Percentiles rank a stretch among this genome's conserved stretches.
Evolutionary conservation across 2,329 filamentous ascomycete species (phyloP).

Genomic region (Paecilomyces variotii): DNA sequence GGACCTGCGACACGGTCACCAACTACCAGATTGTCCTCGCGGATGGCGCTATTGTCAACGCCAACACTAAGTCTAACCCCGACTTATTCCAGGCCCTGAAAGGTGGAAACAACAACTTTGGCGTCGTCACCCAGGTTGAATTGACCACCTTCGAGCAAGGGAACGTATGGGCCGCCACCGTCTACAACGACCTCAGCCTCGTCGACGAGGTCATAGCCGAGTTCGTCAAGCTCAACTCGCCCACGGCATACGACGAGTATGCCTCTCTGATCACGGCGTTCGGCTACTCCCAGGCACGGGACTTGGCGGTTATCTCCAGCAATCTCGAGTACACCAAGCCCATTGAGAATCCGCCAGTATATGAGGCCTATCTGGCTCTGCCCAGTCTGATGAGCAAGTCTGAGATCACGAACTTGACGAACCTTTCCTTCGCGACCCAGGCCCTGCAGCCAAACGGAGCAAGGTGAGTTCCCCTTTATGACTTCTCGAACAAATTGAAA

Average conservation of each 20-base stretch:
- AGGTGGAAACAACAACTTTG: constrained; percentile 30
- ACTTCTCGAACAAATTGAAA: background rate
- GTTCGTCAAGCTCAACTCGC: constrained; percentile 1
- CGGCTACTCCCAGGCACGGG: background rate
- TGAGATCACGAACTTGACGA: background rate
- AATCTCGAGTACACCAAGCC: constrained; percentile 3
- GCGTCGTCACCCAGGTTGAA: constrained; percentile 22
- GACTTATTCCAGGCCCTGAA: constrained; percentile 26
- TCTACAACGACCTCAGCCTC: background rate
- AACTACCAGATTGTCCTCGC: constrained; percentile 30
- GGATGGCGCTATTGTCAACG: constrained; percentile 23
- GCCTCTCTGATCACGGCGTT: background rate
- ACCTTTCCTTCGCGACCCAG: constrained; percentile 1
- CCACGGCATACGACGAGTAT: background rate
- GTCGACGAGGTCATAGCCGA: background rate
- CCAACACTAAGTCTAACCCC: constrained; percentile 15
- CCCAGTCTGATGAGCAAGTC: background rate
- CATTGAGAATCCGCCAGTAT: constrained; percentile 3
- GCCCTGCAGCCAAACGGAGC: constrained; percentile 2
- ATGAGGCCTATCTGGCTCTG: background rate
- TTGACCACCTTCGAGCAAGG: constrained; percentile 11
- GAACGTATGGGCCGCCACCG: constrained; percentile 1
- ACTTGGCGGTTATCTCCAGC: background rate
- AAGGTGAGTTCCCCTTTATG: background rate
- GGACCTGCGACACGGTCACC: constrained; percentile 22